A percentile compares a stretch with the other conserved stretches of the same genome.
These are phyloP conservation scores for Xanthoconium purpureum DNA, from an alignment of 768 basidiomycete species.

Conservation along the genomic window DNA sequence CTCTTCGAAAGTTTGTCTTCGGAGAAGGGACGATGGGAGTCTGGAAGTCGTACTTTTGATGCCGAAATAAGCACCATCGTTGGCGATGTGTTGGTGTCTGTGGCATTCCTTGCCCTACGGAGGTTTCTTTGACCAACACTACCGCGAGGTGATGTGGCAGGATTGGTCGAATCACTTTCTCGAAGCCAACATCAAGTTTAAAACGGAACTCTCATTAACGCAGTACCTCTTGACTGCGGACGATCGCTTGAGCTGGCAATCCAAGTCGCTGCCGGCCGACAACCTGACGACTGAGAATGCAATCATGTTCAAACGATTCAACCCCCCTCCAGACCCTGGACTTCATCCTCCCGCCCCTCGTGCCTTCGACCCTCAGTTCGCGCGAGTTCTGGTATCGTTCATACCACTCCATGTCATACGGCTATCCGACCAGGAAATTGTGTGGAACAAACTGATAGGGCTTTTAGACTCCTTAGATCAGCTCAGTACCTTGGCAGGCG, in stretches of 20 bases:
- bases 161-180: slow-evolving; percentile 88
- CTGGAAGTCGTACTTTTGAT: slow-evolving; percentile 92
- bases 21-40: slow-evolving; percentile 91
- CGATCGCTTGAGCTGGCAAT: slow-evolving; percentile 93
- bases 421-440: slow-evolving; percentile 45
- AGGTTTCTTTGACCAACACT: slow-evolving; percentile 98
- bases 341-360: slow-evolving; percentile 46
- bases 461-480: slow-evolving; percentile 60
- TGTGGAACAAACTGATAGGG: slow-evolving; percentile 48
- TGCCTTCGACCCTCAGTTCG: slow-evolving; percentile 66
- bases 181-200: slow-evolving; percentile 90
- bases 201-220: slow-evolving; percentile 85
- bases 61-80: slow-evolving; percentile 98
- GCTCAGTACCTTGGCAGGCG: slow-evolving; percentile 42
- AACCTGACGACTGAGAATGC: slow-evolving; percentile 97
- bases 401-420: slow-evolving; percentile 65
- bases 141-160: slow-evolving; percentile 96
- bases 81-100: slow-evolving; percentile 92
- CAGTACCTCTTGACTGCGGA: slow-evolving; percentile 98
- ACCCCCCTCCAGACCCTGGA: slow-evolving; percentile 46
- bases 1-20: slow-evolving; percentile 92
- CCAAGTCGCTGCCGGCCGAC: slow-evolving; percentile 92
- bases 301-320: slow-evolving; percentile 97
- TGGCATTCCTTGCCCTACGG: slow-evolving; percentile 96
- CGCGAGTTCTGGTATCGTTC: slow-evolving; percentile 62